Base-by-base conservation (phyloP, 2,329 filamentous ascomycete species). In the Sarocladium brachiariae region DNA sequence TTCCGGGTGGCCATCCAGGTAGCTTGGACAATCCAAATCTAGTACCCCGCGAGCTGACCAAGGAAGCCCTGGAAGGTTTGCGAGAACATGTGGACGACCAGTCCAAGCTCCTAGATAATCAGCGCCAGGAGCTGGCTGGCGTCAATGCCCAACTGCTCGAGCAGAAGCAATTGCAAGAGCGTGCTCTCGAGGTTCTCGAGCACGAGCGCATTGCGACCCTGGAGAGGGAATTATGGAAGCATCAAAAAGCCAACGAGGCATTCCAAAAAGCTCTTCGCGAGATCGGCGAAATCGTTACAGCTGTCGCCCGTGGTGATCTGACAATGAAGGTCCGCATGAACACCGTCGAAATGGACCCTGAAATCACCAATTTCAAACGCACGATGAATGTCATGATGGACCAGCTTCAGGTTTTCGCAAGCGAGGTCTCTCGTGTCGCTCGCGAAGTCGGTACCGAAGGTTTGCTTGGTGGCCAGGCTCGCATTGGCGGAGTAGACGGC, bases 331-430 rank as follows among this genome's bases (percentile, higher is more conserved):
- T 96, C 56, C 83, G 92, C 62, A 95, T 97, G 67, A 93, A 96
- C 65, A 87, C 88, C 3, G 86, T 95, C 58, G 92, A 97, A 72
- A 93, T 96, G 86, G 92, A 97, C 75, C 90, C 91, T 24, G 92
- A 97, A 76, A 97, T 97, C 63, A 93, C 90, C 24, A 91, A 89
- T 9, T 97, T 97, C 76, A 97, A 97, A 72, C 85, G 89, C 61
- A 96, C 92, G 55, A 97, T 97, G 73, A 97, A 97, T 67, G 95
- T 88, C 58, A 97, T 97, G 92, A 95, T 97, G 82, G 92, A 97
- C 65, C 92, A 96, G 69, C 78, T 97, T 53, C 91, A 96, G 65
- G 88, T 95, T 53, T 97, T 97, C 68, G 92, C 92, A 57, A 95
- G 89, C 68, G 91, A 97, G 72, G 92, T 97, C 62, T 96, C 92